Evolutionary conservation across 2,329 filamentous ascomycete species (phyloP).

Genomic region (Diaporthe sp.): DNA sequence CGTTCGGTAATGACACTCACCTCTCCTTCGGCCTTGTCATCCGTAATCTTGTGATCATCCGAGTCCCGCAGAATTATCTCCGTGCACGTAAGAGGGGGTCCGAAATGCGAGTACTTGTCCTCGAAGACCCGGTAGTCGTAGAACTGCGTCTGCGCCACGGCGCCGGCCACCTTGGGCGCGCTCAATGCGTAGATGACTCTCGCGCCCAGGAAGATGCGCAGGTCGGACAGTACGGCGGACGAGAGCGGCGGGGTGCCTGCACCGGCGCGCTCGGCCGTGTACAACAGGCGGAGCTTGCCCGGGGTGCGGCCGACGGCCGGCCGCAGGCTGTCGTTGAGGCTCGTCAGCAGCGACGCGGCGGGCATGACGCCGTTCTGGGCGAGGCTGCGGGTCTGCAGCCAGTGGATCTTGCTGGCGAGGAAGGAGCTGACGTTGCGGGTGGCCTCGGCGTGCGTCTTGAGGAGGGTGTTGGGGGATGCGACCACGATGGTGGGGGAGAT

Average conservation of each 20-base stretch:
- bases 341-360: slow-evolving; percentile 71
- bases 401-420: slow-evolving; percentile 77
- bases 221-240: slow-evolving; percentile 79
- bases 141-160: slow-evolving; percentile 87
- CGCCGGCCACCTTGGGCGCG: slow-evolving; percentile 85
- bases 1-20: slow-evolving; percentile 58
- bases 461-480: slow-evolving; percentile 80
- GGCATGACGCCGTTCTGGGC: slow-evolving; percentile 81
- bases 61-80: slow-evolving; percentile 82
- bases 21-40: slow-evolving; percentile 73
- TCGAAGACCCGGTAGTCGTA: slow-evolving; percentile 83
- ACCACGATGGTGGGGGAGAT: slow-evolving; percentile 87
- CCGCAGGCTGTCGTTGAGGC: slow-evolving; percentile 71
- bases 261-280: slow-evolving; percentile 80
- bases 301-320: slow-evolving; percentile 72
- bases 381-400: slow-evolving; percentile 78
- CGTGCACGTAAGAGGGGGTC: slow-evolving; percentile 82
- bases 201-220: slow-evolving; percentile 84
- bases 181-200: slow-evolving; percentile 89
- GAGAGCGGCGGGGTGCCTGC: slow-evolving; percentile 74
- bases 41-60: slow-evolving; percentile 71
- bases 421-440: slow-evolving; percentile 71
- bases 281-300: slow-evolving; percentile 85
- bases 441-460: slow-evolving; percentile 75
- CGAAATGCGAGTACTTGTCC: slow-evolving; percentile 76